Conservation (phyloP, 257 asterid species). For the Gynochthodes officinalis region DNA sequence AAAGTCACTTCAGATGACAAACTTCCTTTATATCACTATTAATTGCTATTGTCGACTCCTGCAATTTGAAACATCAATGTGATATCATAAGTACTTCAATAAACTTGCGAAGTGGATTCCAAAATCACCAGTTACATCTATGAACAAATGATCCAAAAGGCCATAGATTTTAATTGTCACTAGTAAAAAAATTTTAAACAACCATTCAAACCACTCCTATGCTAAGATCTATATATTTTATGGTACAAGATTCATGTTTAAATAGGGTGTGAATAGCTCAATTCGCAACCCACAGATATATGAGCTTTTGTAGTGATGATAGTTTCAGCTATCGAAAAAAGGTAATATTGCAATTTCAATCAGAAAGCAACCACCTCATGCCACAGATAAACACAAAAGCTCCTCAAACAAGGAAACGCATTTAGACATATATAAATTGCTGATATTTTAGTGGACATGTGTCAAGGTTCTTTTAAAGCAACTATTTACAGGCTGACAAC, state of each 20-base stretch:
- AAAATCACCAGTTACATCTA: not conserved
- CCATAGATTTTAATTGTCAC: not conserved
- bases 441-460: not conserved
- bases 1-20: not conserved
- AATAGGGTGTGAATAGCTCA: not conserved
- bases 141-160: not conserved
- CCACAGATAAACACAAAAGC: not conserved
- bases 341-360: no score
- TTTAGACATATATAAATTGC: no score
- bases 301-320: not conserved
- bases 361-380: not conserved
- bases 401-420: not conserved
- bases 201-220: not conserved
- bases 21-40: constrained; percentile 8
- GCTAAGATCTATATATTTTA: not conserved
- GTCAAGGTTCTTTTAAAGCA: not conserved
- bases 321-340: not conserved
- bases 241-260: not conserved
- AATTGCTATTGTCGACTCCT: constrained; percentile 1
- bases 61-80: constrained; percentile 1
- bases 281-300: not conserved
- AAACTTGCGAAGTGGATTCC: not conserved
- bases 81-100: not conserved
- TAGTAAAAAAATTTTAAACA: not conserved
- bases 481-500: not conserved